phyloP scores from a whole-genome alignment of 768 basidiomycete species.

The Termitomyces sp. region DNA sequence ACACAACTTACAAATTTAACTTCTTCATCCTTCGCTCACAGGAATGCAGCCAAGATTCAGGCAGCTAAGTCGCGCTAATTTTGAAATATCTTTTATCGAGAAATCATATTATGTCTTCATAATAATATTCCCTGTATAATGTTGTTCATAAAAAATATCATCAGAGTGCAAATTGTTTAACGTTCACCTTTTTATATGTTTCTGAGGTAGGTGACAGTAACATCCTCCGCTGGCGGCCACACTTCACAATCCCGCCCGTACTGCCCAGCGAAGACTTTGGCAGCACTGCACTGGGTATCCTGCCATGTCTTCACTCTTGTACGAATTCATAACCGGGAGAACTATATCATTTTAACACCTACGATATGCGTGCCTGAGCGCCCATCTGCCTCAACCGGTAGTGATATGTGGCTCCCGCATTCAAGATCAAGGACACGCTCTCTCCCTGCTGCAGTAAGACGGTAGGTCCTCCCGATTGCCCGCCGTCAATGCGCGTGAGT shows the following conservation, averaged over 20 bases:
- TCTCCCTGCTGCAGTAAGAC: conserved; percentile 36
- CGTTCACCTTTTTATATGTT: conserved; percentile 5
- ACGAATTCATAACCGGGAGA: not conserved
- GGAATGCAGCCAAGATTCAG: conserved; percentile 29
- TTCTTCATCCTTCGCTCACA: conserved; percentile 9
- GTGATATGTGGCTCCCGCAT: conserved; percentile 41
- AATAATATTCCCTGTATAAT: not conserved
- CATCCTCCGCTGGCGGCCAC: conserved; percentile 16
- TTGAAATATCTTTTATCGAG: not conserved
- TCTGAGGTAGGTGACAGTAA: conserved; percentile 14
- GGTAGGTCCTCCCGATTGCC: conserved; percentile 23
- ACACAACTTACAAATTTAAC: conserved; percentile 9
- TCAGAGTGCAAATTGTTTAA: not conserved
- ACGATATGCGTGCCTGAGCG: conserved; percentile 39
- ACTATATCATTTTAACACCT: conserved; percentile 18
- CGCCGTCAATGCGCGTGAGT: conserved; percentile 25
- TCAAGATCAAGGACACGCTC: conserved; percentile 39
- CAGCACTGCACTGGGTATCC: conserved; percentile 31
- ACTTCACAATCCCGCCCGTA: conserved; percentile 9
- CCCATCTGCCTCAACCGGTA: conserved; percentile 37
- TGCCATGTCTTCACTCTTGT: conserved; percentile 40
- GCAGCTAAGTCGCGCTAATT: conserved; percentile 23
- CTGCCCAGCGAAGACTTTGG: conserved; percentile 20
- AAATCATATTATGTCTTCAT: not conserved
- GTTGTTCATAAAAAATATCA: not conserved